A percentile compares a stretch with the other conserved stretches of the same genome.
Conservation (phyloP, 176 grass and related monocot species). For the Triticum monococcum region DNA sequence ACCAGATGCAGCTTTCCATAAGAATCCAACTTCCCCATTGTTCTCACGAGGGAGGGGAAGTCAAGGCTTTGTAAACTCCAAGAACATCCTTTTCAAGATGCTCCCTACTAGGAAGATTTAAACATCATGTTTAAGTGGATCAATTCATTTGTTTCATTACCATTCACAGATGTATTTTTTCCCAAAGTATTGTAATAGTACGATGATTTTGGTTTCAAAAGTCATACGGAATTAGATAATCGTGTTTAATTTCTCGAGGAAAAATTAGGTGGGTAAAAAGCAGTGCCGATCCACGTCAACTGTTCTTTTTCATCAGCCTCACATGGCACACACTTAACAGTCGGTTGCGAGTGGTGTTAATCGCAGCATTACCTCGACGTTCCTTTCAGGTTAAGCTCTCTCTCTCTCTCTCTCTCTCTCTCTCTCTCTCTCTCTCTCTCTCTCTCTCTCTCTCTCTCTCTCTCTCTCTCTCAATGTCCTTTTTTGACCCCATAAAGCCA, state of each 20-base stretch:
- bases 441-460: conserved; percentile 31
- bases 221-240: conserved; percentile 1
- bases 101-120: conserved; percentile 16
- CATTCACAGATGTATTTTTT: not conserved
- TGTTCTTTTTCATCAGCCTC: conserved; percentile 37
- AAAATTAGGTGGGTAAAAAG: conserved; percentile 60
- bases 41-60: conserved; percentile 38
- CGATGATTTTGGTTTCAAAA: not conserved
- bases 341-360: conserved; percentile 33
- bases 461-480: not conserved
- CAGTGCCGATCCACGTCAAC: conserved; percentile 31
- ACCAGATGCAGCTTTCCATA: conserved; percentile 44
- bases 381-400: conserved; percentile 16
- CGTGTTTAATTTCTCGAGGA: conserved; percentile 42
- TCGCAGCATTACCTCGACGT: conserved; percentile 26
- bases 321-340: conserved; percentile 66
- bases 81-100: conserved; percentile 54
- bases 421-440: conserved; percentile 24
- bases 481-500: conserved; percentile 49
- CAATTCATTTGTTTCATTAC: not conserved
- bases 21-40: conserved; percentile 42
- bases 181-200: not conserved
- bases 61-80: conserved; percentile 59
- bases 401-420: conserved; percentile 11
- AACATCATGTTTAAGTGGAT: not conserved